These are phyloP conservation scores for Penicillium sp. DNA, from an alignment of 2,329 filamentous ascomycete species.

Conservation along the genomic window DNA sequence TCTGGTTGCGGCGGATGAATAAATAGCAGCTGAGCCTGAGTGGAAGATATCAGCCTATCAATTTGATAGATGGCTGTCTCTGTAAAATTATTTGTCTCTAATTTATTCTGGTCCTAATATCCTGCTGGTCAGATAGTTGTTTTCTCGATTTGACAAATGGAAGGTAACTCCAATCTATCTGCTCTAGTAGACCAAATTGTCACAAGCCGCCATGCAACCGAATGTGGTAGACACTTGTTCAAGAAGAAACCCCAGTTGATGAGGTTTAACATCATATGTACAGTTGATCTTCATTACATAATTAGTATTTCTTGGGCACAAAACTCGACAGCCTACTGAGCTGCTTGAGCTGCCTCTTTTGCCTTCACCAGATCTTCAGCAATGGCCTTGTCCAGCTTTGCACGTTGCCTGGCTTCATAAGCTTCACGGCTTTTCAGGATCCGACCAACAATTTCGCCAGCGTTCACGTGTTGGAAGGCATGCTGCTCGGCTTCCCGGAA, in stretches of 20 bases:
- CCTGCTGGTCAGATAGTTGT: slow-evolving; percentile 7
- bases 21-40: slow-evolving; percentile 9
- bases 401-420: slow-evolving; percentile 87
- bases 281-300: slow-evolving; percentile 13
- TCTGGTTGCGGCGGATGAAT: slow-evolving; percentile 61
- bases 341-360: slow-evolving; percentile 51
- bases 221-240: neutral
- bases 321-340: slow-evolving; percentile 1
- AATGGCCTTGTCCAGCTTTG: slow-evolving; percentile 82
- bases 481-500: slow-evolving; percentile 77
- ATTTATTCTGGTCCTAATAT: slow-evolving; percentile 10
- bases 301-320: neutral
- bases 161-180: neutral
- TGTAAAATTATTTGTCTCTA: slow-evolving; percentile 17
- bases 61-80: slow-evolving; percentile 7
- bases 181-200: neutral
- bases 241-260: slow-evolving; percentile 14
- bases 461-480: slow-evolving; percentile 82
- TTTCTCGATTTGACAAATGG: neutral
- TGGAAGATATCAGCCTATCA: slow-evolving; percentile 2
- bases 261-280: slow-evolving; percentile 14
- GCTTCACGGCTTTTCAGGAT: slow-evolving; percentile 83
- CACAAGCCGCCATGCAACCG: neutral
- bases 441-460: slow-evolving; percentile 83
- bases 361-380: slow-evolving; percentile 66